Base-by-base conservation (phyloP, 2,329 filamentous ascomycete genomes). In the Fusarium musae region DNA sequence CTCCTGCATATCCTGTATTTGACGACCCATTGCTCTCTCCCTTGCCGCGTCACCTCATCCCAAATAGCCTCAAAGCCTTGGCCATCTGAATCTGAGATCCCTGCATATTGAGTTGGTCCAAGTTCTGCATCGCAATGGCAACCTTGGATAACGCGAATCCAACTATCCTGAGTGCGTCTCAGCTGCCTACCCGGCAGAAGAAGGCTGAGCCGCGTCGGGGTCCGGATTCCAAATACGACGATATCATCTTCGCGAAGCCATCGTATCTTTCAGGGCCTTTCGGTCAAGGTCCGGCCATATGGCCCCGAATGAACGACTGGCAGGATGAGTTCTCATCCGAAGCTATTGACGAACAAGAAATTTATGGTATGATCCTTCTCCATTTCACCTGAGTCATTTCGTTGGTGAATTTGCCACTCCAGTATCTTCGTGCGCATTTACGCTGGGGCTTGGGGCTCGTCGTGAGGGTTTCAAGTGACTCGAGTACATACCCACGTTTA, bases 341-440 rank as follows among this genome's bases (percentile, higher is more conserved):
- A 77, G 93, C 93, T 64, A 97, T 99, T 75, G 96, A 99, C 80
- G 94, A 97, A 82, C 96, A 98, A 82, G 96, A 99, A 83, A 96
- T 99, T 46, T 99, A 96, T 80, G 95, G 94, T 96, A 85, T 71
- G 85, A 53, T 54, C 21, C 46, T 44, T 37, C 37, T 39, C n/a
- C 36, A 59, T 53, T 40, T 40, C 30, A 36, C 54, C 32, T 42
- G 54, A 64, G 54, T 61, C 40, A 70, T 70, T 58, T 65, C 19
- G 40, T 40, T n/a, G 42, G 54, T 63, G 28, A 60, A 40, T 63
- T 61, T 26, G 66, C 65, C 66, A 70, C 66, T 32, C 42, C 36
- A n/a, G 23, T 43, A 36, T 49, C 59, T 42, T 49, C 13, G 16
- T 36, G 47, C 12, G 39, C 30, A 53, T 39, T 50, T 49, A 32